Evolutionary conservation across 108 stramenopile species (phyloP).

Genomic region (Fragilariopsis cylindrus): DNA sequence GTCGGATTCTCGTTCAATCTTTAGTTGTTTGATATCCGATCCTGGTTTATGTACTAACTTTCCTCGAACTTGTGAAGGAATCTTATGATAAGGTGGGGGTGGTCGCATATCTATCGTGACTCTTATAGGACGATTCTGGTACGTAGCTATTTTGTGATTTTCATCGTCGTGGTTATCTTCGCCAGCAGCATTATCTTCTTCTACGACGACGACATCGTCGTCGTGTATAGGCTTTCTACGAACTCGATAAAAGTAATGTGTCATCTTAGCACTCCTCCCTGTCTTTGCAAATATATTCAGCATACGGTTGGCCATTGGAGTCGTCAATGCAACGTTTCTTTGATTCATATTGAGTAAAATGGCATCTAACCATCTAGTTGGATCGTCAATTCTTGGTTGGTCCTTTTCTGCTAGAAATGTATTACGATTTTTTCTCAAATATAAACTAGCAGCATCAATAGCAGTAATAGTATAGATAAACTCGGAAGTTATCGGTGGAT

Average conservation of each 20-base stretch:
- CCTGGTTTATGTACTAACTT: slow-evolving; percentile 49
- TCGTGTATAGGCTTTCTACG: slow-evolving; percentile 35
- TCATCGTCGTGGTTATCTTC: slow-evolving; percentile 3
- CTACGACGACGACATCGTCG: slow-evolving; percentile 18
- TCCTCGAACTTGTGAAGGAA: slow-evolving; percentile 69
- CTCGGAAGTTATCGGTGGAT: slow-evolving; percentile 51
- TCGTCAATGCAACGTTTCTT: slow-evolving; percentile 60
- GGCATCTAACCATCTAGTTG: slow-evolving; percentile 86
- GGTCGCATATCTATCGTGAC: slow-evolving; percentile 56
- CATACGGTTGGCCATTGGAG: slow-evolving; percentile 71
- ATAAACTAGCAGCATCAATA: slow-evolving; percentile 62
- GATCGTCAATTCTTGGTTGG: slow-evolving; percentile 79
- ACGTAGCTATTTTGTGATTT: slow-evolving; percentile 23
- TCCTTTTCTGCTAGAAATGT: slow-evolving; percentile 60
- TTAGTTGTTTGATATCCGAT: slow-evolving; percentile 48
- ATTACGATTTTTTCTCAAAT: slow-evolving; percentile 59
- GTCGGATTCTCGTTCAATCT: slow-evolving; percentile 68
- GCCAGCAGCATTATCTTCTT: slow-evolving; percentile 3
- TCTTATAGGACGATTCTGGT: slow-evolving; percentile 39
- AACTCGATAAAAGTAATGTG: slow-evolving; percentile 82
- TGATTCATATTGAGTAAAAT: slow-evolving; percentile 84
- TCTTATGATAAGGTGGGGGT: slow-evolving; percentile 76
- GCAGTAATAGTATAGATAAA: slow-evolving; percentile 66
- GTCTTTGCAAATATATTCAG: slow-evolving; percentile 60
- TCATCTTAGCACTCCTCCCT: slow-evolving; percentile 66